phyloP scores from a whole-genome alignment of 2,329 filamentous ascomycete genomes.

The Berkeleyomyces basicola region DNA sequence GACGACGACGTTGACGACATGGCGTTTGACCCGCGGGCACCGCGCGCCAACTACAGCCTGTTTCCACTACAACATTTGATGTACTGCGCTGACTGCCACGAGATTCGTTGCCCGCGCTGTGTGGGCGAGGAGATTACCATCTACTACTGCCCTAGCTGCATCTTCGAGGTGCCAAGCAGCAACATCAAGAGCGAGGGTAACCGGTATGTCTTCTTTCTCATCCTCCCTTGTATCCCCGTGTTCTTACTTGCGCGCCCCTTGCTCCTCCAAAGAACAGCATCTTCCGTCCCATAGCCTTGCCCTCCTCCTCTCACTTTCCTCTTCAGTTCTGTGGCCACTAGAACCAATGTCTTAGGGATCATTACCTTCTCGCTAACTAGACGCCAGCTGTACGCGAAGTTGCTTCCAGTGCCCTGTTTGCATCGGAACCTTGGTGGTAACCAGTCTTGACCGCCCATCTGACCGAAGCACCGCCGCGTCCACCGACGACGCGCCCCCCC shows the following conservation, averaged over 20 bases:
- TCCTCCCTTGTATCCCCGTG: background rate
- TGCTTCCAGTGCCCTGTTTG: constrained; percentile 93
- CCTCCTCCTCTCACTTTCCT: background rate
- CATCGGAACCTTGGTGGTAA: constrained; percentile 53
- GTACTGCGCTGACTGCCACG: constrained; percentile 94
- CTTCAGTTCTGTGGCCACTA: background rate
- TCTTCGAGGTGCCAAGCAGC: constrained; percentile 91
- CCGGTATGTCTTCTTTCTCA: constrained; percentile 38
- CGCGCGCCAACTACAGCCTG: constrained; percentile 76
- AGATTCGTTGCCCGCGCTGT: constrained; percentile 86
- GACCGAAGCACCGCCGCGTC: constrained; percentile 28
- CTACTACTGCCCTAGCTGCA: constrained; percentile 86
- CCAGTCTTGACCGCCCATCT: constrained; percentile 44
- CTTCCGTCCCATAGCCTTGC: background rate
- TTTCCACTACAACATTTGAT: constrained; percentile 87
- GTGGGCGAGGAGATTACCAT: constrained; percentile 86
- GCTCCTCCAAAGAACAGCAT: background rate
- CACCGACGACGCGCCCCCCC: constrained; percentile 23
- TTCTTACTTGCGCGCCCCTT: background rate
- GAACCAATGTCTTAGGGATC: background rate
- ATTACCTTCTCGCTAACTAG: background rate
- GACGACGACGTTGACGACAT: constrained; percentile 52
- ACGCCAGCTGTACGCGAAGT: constrained; percentile 64
- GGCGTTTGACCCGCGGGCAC: constrained; percentile 72
- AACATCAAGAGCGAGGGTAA: constrained; percentile 87